Base-by-base conservation (phyloP, 495 filamentous ascomycete species). In the Pseudevernia furfuracea region DNA sequence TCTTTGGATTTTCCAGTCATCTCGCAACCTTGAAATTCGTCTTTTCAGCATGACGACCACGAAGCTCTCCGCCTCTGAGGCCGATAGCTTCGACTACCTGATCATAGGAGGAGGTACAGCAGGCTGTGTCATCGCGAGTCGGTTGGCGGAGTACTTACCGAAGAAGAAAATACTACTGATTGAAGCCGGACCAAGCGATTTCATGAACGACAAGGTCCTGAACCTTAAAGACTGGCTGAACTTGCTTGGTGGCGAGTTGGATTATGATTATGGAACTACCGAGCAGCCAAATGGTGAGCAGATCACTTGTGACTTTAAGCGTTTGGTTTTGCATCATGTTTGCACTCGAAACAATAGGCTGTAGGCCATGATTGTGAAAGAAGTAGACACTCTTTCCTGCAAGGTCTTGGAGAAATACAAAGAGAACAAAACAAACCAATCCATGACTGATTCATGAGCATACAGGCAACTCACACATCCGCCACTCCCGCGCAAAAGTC, bases 51-150 rank as follows among this genome's bases (percentile, higher is more conserved):
- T 70, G 69, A 70, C 69, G 14, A 70, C 69, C 17, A 70, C 60
- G 14, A 30, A 64, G 41, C 66, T 70, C 48, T 66, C 85, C 58
- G 72, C 82, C 57, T 67, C 81, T 60, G 84, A 85, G 66, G 80
- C 81, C 59, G 80, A 85, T 77, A 80, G 78, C 79, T 96, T 86
- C 76, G 91, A 96, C 78, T 94, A 91, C 73, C 79, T 96, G 64
- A 87, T 96, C 69, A 84, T 95, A 19, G 91, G 89, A 65, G 91
- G 90, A 58, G 91, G 91, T 69, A 95, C 91, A 38, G 91, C 91
- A 10, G 91, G 91, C 62, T 89, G 91, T 74, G 89, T 92, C 48
- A 86, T 96, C 71, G 91, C 89, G 56, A 82, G 84, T 30, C 82
- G 86, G 28, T 77, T 89, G 77, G 84, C 81, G 2, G 77, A 86